These are phyloP conservation scores for Coriaria nepalensis DNA, from an alignment of 306 rosid species.

Conservation along the genomic window DNA sequence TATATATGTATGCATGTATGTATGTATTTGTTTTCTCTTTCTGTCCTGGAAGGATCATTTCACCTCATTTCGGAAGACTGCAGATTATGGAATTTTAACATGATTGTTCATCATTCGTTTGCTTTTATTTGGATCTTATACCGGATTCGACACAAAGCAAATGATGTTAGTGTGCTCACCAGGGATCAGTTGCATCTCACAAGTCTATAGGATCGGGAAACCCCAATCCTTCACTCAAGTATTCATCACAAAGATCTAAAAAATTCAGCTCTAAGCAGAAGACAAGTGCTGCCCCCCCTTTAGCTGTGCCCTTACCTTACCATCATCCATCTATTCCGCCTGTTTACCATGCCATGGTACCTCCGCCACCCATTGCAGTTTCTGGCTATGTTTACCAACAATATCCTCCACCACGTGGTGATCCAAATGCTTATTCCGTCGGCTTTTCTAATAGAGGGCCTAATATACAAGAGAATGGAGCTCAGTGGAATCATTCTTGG, in stretches of 20 bases:
- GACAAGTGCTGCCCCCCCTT: conserved; percentile 36
- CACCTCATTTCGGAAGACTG: too few species aligned
- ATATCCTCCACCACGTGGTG: conserved; percentile 41
- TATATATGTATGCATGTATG: too few species aligned
- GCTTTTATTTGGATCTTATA: neutral
- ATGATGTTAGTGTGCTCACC: conserved; percentile 10
- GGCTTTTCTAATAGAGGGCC: conserved; percentile 57
- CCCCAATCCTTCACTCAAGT: conserved; percentile 30
- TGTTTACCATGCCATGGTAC: conserved; percentile 45
- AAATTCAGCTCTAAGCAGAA: conserved; percentile 51
- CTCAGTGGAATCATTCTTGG: conserved; percentile 58
- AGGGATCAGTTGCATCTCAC: conserved; percentile 35
- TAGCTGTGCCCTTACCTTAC: conserved; percentile 43
- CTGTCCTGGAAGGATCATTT: too few species aligned
- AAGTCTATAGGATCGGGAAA: conserved; percentile 55
- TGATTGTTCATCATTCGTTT: too few species aligned
- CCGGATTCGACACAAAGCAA: neutral
- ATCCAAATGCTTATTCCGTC: conserved; percentile 40
- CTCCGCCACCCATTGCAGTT: conserved; percentile 49
- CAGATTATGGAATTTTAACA: too few species aligned
- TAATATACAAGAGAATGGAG: conserved; percentile 45
- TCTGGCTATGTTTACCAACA: conserved; percentile 60
- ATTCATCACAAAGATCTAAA: conserved; percentile 48
- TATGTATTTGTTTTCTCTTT: too few species aligned
- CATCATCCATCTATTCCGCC: conserved; percentile 45